Base-by-base conservation (phyloP, 2,329 filamentous ascomycete genomes). In the Aspergillus versicolor region DNA sequence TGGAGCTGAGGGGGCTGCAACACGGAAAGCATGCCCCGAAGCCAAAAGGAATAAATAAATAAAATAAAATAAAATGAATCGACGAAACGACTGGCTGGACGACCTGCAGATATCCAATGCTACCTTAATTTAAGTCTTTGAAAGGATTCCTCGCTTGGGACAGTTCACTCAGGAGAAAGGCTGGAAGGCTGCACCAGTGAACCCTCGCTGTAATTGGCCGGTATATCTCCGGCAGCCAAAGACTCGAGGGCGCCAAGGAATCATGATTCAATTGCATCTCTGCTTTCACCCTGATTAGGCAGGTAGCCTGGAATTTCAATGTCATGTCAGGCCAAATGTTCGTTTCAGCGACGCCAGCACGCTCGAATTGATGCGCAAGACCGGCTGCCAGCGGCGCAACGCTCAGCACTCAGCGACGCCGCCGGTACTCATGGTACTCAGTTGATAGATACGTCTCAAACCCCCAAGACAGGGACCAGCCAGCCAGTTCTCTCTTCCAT, bases 401-500 rank as follows among this genome's bases (percentile, higher is more conserved):
- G 9, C 8, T 4, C 27, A 30, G 27, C 27, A 8, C 27, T 30
- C 27, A 30, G 27, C 27, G 3, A 9, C 27, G 9, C 27, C 27
- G 27, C 9, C 9, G 27, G 9, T 30, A 30, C 27, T 11, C 27
- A 4, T 3, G 4, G 21, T 30, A 9, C 27, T 30, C 27, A 30
- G 9, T 30, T 30, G 27, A 30, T 1, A 30, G 27, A 9, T 30
- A 30, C 27, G 8, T 30, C 9, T 30, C 27, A 30, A 30, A 30
- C 2, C 27, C 27, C 27, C 27, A 3, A 9, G 27, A 9, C 27
- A 30, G 9, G 27, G 27, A 11, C 27, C 27, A 30, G 15, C 40
- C 42, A 52, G 13, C 21, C 41, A 12, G 27, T 19, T 61, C 67
- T 67, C 63, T 73, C 63, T 73, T 73, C 71, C 65, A 73, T 73